Conservation (phyloP, 2,329 filamentous ascomycete species). For the Talaromyces albobiverticillius region DNA sequence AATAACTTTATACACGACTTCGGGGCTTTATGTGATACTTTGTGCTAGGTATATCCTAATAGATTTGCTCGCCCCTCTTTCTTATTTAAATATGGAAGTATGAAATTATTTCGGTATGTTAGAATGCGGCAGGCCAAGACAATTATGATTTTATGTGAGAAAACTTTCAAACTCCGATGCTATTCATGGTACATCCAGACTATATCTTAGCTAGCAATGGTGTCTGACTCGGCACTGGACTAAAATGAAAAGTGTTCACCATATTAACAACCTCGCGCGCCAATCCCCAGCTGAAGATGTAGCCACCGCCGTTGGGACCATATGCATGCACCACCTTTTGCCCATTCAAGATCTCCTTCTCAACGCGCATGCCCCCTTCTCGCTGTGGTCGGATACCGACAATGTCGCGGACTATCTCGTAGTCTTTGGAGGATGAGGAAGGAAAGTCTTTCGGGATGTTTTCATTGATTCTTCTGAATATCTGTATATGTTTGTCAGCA, state of each 20-base stretch:
- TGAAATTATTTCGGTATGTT: too few species aligned
- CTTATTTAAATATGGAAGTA: too few species aligned
- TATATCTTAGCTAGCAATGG: too few species aligned
- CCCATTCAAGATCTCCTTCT: constrained; percentile 25
- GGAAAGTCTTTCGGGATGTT: constrained; percentile 22
- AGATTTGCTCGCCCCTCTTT: too few species aligned
- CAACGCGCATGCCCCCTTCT: constrained; percentile 23
- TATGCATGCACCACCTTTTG: constrained; percentile 30
- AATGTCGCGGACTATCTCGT: constrained; percentile 23
- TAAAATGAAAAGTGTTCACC: background rate
- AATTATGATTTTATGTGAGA: too few species aligned
- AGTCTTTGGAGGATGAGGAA: constrained; percentile 12
- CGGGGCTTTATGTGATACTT: too few species aligned
- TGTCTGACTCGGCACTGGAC: too few species aligned
- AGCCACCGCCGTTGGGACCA: constrained; percentile 24
- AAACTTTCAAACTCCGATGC: too few species aligned
- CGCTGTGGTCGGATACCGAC: constrained; percentile 24
- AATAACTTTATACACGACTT: too few species aligned
- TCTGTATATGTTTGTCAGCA: constrained; percentile 13
- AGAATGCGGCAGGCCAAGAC: too few species aligned
- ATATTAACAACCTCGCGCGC: background rate
- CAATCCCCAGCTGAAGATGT: constrained; percentile 27
- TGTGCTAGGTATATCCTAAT: too few species aligned
- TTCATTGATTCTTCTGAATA: constrained; percentile 20
- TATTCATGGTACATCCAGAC: too few species aligned